Evolutionary conservation across 805 yeast species (phyloP), one percentile per base, ranked within the genome.

Genomic region (Wickerhamiella vanderwaltii): DNA sequence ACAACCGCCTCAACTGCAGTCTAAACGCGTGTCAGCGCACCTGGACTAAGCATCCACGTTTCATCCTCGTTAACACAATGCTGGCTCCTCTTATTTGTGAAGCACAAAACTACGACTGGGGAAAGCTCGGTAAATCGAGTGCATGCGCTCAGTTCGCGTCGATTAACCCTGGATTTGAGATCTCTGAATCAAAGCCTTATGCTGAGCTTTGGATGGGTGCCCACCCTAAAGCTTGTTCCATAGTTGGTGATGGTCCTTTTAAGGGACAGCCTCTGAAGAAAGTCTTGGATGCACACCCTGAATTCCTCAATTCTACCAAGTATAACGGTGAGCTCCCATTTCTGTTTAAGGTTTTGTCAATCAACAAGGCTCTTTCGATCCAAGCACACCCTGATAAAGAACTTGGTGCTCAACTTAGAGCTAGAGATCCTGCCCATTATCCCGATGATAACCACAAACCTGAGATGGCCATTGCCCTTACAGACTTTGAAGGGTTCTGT

Each of bases 151-250:
- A 71, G 58, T 88, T 76, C 58, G 93, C 94, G 33, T 68, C 68
- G 39, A 75, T 93, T 33, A 77, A 81, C 61, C 72, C 83, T 2
- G 33, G 51, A 9, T 66, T 83, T 41, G 56, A 55, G 15, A 71
- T 86, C 43, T 84, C 81, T 50, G 87, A 79, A 53, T 41, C 68
- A 29, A 74, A 77, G 56, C 97, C 98, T 9, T 91, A 91, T 57
- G 98, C 98, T 13, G 98, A 91, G 61, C 68, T 91, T 51, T 91
- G 98, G 98, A 91, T 91, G 98, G 98, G 98, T 29, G 86, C 97
- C 19, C 98, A 91, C 59, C 88, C 94, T 41, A 81, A 81, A 35
- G 86, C 81, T 9, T 95, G 97, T 22, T 79, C 95, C 15, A 63
- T 62, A 36, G 71, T 73, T 37, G 69, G 71, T 19, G 71, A 64